Evolutionary conservation across 2,329 filamentous ascomycete species (phyloP), one percentile per base, ranked within the genome.

Genomic region (Cercospora sp.): DNA sequence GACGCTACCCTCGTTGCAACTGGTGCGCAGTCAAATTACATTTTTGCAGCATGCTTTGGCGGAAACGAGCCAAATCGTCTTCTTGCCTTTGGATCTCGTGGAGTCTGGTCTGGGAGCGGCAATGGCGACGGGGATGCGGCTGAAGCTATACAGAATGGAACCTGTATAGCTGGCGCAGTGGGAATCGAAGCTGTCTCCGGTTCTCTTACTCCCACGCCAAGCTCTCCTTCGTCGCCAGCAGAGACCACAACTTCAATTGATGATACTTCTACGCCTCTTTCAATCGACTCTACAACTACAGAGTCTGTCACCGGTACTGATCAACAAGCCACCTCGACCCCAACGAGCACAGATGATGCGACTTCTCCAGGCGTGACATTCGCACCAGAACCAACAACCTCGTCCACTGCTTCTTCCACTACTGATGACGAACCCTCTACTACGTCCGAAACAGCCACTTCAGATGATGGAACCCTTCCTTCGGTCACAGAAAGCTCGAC

Each of bases 121-220:
- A 45, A 31, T 33, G 13, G 33, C 5, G 51, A 64, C 20, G 51
- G 51, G 8, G 51, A 64, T 31, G 62, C 62, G 10, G 62, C 62
- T 12, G 48, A 40, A 45, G 62, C 62, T 7, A 23, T 64, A 7
- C 20, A 57, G 16, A 64, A 64, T 31, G 62, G 62, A 23, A 64
- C 62, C 36, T 64, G 62, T 33, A 55, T 64, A 3, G 31, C 33
- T 10, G 62, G 62, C 18, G 10, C 18, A 12, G 31, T 64, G 16
- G 48, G 62, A 18, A 59, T 64, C 16, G 62, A 64, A 18, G 33
- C 62, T 45, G 51, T 58, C 20, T 58, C 51, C n/a, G 62, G 62
- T 16, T 64, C 62, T 30, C 26, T 57, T 3, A 59, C 51, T 28
- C 61, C 61, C 10, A 40, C 30, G 16, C 45, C 28, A 20, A 30